Percentiles rank a stretch among this genome's conserved stretches.
These are phyloP conservation scores for Vararia minispora DNA, from an alignment of 768 basidiomycete species.

Conservation along the genomic window DNA sequence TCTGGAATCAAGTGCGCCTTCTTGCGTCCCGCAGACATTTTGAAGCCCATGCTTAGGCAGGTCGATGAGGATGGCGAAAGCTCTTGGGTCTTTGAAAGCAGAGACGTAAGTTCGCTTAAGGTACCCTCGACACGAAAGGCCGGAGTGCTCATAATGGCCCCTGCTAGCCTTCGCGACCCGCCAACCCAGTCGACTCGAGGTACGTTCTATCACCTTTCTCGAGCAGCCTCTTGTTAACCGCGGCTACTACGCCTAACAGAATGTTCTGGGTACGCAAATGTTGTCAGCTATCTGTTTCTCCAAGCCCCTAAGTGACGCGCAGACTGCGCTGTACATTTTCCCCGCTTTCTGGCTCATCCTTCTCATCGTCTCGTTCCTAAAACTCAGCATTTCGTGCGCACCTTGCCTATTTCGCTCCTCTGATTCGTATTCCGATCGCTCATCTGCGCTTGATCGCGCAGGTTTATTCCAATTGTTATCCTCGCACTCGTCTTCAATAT, in stretches of 20 bases:
- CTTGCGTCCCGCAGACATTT: constrained; percentile 4
- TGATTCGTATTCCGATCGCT: constrained; percentile 7
- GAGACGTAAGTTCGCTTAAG: constrained; percentile 56
- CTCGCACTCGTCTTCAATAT: constrained; percentile 95
- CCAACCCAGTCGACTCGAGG: constrained; percentile 84
- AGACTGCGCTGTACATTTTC: constrained; percentile 86
- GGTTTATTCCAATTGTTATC: constrained; percentile 89
- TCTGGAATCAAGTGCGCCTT: constrained; percentile 81
- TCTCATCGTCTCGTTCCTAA: constrained; percentile 80
- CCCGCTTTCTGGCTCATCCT: constrained; percentile 83
- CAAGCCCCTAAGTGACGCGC: constrained; percentile 6
- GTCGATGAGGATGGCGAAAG: constrained; percentile 94
- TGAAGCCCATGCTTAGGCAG: constrained; percentile 27
- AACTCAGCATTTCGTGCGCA: constrained; percentile 78
- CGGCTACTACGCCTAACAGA: constrained; percentile 27
- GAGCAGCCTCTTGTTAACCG: not conserved
- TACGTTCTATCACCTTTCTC: constrained; percentile 27
- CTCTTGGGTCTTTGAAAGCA: constrained; percentile 97
- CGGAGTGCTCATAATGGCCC: constrained; percentile 1
- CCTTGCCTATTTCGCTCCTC: constrained; percentile 2
- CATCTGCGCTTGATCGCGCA: constrained; percentile 20
- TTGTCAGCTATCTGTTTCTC: too few relatives aligned
- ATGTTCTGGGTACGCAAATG: constrained; percentile 89
- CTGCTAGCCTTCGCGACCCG: constrained; percentile 70
- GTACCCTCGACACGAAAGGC: not conserved